Base-by-base conservation (phyloP, 1,139 yeast genomes). In the Saccharomycopsis hybrid region DNA sequence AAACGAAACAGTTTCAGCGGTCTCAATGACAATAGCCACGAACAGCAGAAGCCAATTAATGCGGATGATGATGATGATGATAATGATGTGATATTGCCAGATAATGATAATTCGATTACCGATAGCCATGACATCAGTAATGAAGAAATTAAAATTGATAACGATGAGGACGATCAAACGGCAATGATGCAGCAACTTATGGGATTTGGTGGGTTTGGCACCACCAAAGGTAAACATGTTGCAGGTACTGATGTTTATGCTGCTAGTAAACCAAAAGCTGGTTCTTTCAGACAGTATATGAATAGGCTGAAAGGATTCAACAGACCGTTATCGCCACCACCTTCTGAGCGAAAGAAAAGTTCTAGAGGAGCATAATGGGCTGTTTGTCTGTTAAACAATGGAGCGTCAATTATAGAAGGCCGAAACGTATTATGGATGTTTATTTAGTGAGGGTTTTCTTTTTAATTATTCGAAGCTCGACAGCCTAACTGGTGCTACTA, bases 261-360 rank as follows among this genome's bases (percentile, higher is more conserved):
- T 0, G 72, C 70, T 37, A 8, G 37, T 28, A 43, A 49, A 45
- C 33, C 29, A 39, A 11, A 70, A 71, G 42, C 70, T 69, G 50
- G 68, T 69, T 47, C 72, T 44, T 81, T 76, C 60, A 71, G 88
- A 53, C 88, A 82, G 64, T 82, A 82, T 57, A 80, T 82, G 82
- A 81, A 82, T 60, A 67, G 86, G 41, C 68, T 65, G 7, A 76
- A 76, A 51, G 85, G 85, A 1, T 80, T 78, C 62, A 81, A 80
- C 58, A 66, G 86, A 51, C 76, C 79, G 1, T 62, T 81, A 47
- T 79, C 85, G 11, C 85, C 85, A 4, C 53, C 52, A 4, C 51
- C 50, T 24, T 30, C 30, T 9, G 44, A 40, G n/a, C 25, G 33
- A n/a, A n/a, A n/a, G n/a, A n/a, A n/a, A n/a, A n/a, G n/a, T n/a